Percentiles rank a stretch among this genome's conserved stretches.
These are phyloP conservation scores for Aspergillus fumigatus DNA, from an alignment of 2,329 filamentous ascomycete genomes.

Conservation along the genomic window DNA sequence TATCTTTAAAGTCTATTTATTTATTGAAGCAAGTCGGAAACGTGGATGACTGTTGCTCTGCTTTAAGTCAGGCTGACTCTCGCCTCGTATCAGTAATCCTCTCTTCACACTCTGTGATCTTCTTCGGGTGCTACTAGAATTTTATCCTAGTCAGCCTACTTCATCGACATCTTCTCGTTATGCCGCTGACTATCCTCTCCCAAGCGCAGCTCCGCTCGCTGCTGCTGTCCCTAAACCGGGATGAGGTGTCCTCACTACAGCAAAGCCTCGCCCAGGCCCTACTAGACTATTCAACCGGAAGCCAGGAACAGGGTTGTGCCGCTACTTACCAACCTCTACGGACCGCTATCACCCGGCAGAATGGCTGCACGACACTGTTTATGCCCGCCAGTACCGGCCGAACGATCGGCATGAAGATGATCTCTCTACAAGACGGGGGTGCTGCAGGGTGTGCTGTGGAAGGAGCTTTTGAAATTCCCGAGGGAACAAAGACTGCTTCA, in stretches of 20 bases:
- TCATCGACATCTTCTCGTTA: constrained; percentile 23
- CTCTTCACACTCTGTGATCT: not conserved
- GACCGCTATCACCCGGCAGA: constrained; percentile 55
- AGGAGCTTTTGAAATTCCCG: constrained; percentile 20
- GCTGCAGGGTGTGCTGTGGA: constrained; percentile 30
- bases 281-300: constrained; percentile 61
- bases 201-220: constrained; percentile 53
- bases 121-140: not conserved
- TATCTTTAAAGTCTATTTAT: not conserved
- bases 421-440: constrained; percentile 47
- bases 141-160: not conserved
- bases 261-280: constrained; percentile 56
- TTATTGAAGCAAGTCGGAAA: not conserved
- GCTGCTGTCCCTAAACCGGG: constrained; percentile 51
- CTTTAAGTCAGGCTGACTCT: not conserved
- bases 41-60: not conserved
- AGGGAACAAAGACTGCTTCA: constrained; percentile 11
- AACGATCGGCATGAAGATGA: constrained; percentile 61
- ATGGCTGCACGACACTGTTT: constrained; percentile 61
- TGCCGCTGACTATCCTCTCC: constrained; percentile 59
- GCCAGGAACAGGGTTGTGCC: constrained; percentile 55
- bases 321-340: constrained; percentile 59
- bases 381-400: constrained; percentile 61
- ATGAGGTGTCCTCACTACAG: constrained; percentile 56
- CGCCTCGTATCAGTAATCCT: not conserved